phyloP scores from a whole-genome alignment of 176 grass and related monocot species.

The Oryza glumipatula region DNA sequence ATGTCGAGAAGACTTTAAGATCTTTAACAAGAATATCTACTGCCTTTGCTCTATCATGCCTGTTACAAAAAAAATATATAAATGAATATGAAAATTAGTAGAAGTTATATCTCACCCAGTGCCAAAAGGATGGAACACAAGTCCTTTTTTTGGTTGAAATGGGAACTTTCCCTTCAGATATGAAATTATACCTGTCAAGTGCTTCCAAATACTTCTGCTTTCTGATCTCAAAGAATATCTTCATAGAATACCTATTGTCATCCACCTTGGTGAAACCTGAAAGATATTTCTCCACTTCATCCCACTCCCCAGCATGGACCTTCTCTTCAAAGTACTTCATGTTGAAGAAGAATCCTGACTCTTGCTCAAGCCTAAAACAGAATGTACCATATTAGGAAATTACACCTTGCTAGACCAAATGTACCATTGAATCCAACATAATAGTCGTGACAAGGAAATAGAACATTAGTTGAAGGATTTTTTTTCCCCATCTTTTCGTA shows the following conservation, averaged over 20 bases:
- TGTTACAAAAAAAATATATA: conserved; percentile 52
- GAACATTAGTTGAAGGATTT: background rate
- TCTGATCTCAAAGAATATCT: conserved; percentile 99
- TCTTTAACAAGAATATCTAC: conserved; percentile 97
- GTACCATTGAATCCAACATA: conserved; percentile 7
- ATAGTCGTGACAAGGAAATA: background rate
- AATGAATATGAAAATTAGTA: background rate
- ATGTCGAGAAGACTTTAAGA: conserved; percentile 98
- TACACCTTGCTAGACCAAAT: background rate
- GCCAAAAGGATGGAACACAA: conserved; percentile 16
- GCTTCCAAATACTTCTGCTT: conserved; percentile 99
- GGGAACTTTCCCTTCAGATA: background rate
- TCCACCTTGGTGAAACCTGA: conserved; percentile 98
- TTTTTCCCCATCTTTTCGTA: background rate
- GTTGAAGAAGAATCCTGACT: conserved; percentile 93
- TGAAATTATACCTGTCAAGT: conserved; percentile 69
- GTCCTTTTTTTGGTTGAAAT: conserved; percentile 13
- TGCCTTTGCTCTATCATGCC: conserved; percentile 95
- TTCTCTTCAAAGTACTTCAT: conserved; percentile 97
- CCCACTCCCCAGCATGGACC: conserved; percentile 87
- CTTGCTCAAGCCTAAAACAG: conserved; percentile 80
- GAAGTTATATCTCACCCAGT: background rate
- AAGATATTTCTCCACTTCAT: conserved; percentile 95
- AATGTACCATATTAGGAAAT: conserved; percentile 1
- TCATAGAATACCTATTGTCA: conserved; percentile 99